Percentiles rank a stretch among this genome's conserved stretches.
These are phyloP conservation scores for Carex scoparia DNA, from an alignment of 176 grass and related monocot species.

Conservation along the genomic window DNA sequence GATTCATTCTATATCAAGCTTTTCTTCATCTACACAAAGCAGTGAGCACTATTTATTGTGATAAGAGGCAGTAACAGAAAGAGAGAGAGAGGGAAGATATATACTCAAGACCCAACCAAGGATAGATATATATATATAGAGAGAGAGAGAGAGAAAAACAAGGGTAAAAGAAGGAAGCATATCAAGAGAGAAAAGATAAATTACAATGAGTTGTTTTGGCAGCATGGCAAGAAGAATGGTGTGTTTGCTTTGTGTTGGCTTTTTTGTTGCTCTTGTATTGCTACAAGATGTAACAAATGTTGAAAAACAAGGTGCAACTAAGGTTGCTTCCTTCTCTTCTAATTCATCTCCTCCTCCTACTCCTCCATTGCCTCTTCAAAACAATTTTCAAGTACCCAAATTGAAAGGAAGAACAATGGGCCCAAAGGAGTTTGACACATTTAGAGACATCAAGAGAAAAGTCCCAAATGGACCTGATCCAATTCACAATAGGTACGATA, in stretches of 20 bases:
- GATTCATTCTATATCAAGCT: background rate
- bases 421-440: conserved; percentile 18
- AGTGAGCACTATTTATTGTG: conserved; percentile 5
- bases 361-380: background rate
- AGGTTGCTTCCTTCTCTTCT: background rate
- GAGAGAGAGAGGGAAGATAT: too few species aligned
- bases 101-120: background rate
- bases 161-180: background rate
- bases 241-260: conserved; percentile 11
- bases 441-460: conserved; percentile 54
- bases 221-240: background rate
- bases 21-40: background rate
- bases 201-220: background rate
- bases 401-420: conserved; percentile 18
- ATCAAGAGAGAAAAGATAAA: background rate
- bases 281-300: background rate
- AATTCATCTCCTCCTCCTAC: background rate
- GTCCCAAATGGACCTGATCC: conserved; percentile 86
- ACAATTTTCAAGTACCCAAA: conserved; percentile 3
- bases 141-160: background rate
- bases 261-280: conserved; percentile 5
- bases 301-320: background rate
- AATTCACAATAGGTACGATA: conserved; percentile 72
- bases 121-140: background rate
- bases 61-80: background rate